phyloP scores from a whole-genome alignment of 78 protist species.

The Polysphondylium violaceum region DNA sequence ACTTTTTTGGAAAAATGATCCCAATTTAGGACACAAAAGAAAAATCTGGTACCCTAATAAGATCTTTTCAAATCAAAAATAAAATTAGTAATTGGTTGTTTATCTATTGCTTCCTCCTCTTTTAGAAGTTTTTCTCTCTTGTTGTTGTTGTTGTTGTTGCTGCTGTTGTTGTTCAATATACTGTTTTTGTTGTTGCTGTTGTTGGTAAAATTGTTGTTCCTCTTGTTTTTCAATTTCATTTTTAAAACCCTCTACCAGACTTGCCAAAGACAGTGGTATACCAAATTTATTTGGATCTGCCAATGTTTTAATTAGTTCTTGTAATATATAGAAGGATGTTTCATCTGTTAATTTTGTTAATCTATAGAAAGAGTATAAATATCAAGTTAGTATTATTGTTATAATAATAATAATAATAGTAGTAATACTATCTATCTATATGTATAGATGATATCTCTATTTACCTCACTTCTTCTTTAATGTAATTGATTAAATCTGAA shows the following conservation, averaged over 20 bases:
- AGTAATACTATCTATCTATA: no score
- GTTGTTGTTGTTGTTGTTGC: not conserved
- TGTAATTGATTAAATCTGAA: not conserved
- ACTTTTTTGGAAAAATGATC: no score
- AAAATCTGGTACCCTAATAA: no score
- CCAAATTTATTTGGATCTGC: constrained; percentile 8
- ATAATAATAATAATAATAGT: not conserved
- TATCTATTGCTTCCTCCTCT: not conserved
- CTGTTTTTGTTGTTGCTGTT: constrained; percentile 15
- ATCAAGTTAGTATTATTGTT: not conserved
- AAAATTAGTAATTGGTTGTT: no score
- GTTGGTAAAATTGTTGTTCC: constrained; percentile 20
- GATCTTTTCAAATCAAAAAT: no score
- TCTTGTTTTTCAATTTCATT: not conserved
- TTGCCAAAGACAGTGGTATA: not conserved
- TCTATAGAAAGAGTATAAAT: not conserved
- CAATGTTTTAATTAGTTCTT: not conserved
- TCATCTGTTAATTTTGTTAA: constrained; percentile 9
- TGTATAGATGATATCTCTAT: not conserved
- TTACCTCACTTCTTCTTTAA: constrained; percentile 32
- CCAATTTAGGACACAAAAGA: no score
- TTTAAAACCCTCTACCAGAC: constrained; percentile 3
- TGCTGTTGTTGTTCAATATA: constrained; percentile 13
- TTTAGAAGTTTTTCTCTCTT: not conserved
- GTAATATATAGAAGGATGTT: not conserved